Percentiles rank a stretch among this genome's conserved stretches.
phyloP scores from a whole-genome alignment of 2,329 filamentous ascomycete species.

The Atkinsonella texensis region DNA sequence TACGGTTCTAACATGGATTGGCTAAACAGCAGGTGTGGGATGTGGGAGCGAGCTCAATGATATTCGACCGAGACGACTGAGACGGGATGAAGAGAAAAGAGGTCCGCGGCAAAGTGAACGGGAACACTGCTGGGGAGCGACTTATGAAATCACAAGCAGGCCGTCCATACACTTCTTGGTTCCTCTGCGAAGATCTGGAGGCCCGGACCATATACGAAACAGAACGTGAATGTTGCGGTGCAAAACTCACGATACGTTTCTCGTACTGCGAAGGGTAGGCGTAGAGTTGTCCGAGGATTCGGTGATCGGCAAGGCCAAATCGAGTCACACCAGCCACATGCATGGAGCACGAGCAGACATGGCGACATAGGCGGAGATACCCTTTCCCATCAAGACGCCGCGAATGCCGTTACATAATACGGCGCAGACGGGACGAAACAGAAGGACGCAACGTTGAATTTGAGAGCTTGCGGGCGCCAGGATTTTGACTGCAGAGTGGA shows the following conservation, averaged over 20 bases:
- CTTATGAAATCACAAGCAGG: too few species aligned
- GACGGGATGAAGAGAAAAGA: too few species aligned
- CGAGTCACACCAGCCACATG: not conserved
- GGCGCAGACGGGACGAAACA: not conserved
- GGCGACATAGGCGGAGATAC: conserved; percentile 3
- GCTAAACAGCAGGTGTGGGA: too few species aligned
- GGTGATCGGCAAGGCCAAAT: not conserved
- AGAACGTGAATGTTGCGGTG: not conserved
- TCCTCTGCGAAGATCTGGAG: not conserved
- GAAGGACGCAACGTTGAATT: conserved; percentile 10
- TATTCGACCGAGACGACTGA: too few species aligned
- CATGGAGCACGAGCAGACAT: not conserved
- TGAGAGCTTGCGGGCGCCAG: not conserved
- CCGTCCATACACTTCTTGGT: too few species aligned
- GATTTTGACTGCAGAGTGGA: not conserved
- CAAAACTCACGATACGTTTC: not conserved
- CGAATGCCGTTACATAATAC: not conserved
- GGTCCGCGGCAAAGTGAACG: too few species aligned
- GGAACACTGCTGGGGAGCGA: too few species aligned
- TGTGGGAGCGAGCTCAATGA: too few species aligned
- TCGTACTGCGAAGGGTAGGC: not conserved
- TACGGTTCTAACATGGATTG: too few species aligned
- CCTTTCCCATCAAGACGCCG: not conserved
- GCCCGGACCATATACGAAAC: not conserved
- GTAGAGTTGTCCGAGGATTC: not conserved